Evolutionary conservation across 495 filamentous ascomycete genomes (phyloP), one percentile per base, ranked within the genome.

Genomic region (Tetracladium setigerum): DNA sequence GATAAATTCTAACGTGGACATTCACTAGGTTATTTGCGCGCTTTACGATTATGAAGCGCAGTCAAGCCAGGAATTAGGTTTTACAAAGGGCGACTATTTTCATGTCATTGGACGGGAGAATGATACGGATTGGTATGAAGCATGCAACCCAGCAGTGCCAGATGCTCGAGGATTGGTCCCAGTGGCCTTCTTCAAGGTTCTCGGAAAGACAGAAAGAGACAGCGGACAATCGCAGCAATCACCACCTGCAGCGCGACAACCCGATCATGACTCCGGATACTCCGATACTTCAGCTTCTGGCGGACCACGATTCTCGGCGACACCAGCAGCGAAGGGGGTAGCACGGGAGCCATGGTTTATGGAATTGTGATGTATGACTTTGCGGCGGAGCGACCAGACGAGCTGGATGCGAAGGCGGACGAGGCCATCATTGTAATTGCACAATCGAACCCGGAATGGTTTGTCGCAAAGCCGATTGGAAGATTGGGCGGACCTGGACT

Each of bases 361-460:
- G 92, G 92, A 30, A 78, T 97, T 35, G 94, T 98, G 46, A 82
- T 90, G 71, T 98, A 97, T 60, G 94, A 98, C 64, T 98, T 98
- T 67, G 77, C 87, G 47, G 94, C 92, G 1, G 94, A 98, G 64
- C 75, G 94, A 43, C 86, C 90, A 2, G 94, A 97, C 55, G 92
- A 98, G 65, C 66, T 98, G 52, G 91, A 96, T 52, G 94, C 94
- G 19, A 94, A 92, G 63, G 81, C 84, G 38, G 94, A 92, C 46
- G 92, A 98, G 64, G 86, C 88, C 31, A 96, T 98, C 58, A 95
- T 98, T 47, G 89, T 97, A 22, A 97, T 97, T 61, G 92, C 92
- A 33, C 92, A 96, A 65, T 97, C 92, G n/a, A 96, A 97, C 57
- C 89, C 91, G 31, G 92, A 98, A 63, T 98, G 92, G 92, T 98